Evolutionary conservation across 805 yeast genomes (phyloP), one percentile per base, ranked within the genome.

Genomic region (Candida nanaspora): DNA sequence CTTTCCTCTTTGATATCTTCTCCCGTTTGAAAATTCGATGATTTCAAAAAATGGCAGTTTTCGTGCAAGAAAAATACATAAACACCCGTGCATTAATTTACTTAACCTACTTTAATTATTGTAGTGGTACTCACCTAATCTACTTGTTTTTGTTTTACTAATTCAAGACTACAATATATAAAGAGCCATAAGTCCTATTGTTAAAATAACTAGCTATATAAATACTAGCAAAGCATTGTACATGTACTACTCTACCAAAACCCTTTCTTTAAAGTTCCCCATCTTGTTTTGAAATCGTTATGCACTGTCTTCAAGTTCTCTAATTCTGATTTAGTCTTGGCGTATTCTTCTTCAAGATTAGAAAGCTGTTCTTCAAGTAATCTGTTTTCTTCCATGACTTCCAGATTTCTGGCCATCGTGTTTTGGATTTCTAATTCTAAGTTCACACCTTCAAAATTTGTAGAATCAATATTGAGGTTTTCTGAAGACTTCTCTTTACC

Each of bases 361-460:
- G 62, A 61, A 1, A 78, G 55, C 42, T 68, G 72, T 28, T 76
- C 81, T 46, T 80, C 86, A 14, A 80, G 57, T 27, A 66, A 59
- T 44, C 75, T 63, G 47, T 81, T 82, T 44, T 74, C 69, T 41
- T 71, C 79, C 80, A 78, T 76, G n/a, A 82, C 83, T 55, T 78
- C 80, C 37, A 70, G 52, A 46, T 82, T 81, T 42, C 82, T 66
- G 39, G 72, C 74, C 74, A 78, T 76, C 2, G 84, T 74, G 41
- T 65, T 68, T 43, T 74, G 74, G 48, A 80, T 68, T 51, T 80
- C 84, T 35, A 63, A 59, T 42, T 72, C 74, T 47, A 64, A 49
- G 32, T 60, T 62, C 28, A 50, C 46, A 15, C 61, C 51, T 21
- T 60, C 46, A 37, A 57, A 56, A 15, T 62, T 59, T 4, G 55